Base-by-base conservation (phyloP, 2,329 filamentous ascomycete species). In the Cladosporium sphaerospermum region DNA sequence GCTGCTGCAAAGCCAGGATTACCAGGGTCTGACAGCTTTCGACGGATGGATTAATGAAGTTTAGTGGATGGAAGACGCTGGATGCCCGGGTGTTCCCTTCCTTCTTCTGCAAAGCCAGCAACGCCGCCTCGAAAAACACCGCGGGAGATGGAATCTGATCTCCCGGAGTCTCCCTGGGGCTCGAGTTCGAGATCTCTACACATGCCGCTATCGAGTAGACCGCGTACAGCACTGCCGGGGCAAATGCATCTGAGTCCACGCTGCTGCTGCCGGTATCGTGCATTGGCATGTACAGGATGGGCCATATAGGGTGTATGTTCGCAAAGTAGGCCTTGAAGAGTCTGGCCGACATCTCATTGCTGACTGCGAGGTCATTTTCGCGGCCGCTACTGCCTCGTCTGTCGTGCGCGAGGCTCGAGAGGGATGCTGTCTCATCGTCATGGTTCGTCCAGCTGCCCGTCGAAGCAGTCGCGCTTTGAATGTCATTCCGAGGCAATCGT, bases 11-110 rank as follows among this genome's bases (percentile, higher is more conserved):
- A 11, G 28, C 39, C 9, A 51, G 41, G 28, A 51, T 51, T 11
- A 44, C 48, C 32, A 51, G 11, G 5, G 48, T 51, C 32, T 51
- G 48, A n/a, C 48, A 51, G 19, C 48, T 51, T 11, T 51, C 48
- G n/a, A 51, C 31, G 2, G 48, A 51, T 28, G 48, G 48, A 11
- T 18, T 9, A 1, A 51, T 51, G 48, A 51, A 51, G 33, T 51
- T 51, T 32, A 51, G 48, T 14, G 48, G 48, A n/a, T 51, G 48
- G 7, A 51, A 51, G 11, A 36, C n/a, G 10, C 18, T 37, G 28
- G 48, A 34, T 14, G 18, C 3, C 2, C 40, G 48, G 7, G 40
- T 28, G 5, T 23, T n/a, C 1, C 18, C 40, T 37, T 51, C 32
- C 31, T 43, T 51, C 41, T 51, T 51, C 18, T 51, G 48, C 4